phyloP scores from a whole-genome alignment of 129 eudicot species.

The carrot (Daucus carota) region DNA sequence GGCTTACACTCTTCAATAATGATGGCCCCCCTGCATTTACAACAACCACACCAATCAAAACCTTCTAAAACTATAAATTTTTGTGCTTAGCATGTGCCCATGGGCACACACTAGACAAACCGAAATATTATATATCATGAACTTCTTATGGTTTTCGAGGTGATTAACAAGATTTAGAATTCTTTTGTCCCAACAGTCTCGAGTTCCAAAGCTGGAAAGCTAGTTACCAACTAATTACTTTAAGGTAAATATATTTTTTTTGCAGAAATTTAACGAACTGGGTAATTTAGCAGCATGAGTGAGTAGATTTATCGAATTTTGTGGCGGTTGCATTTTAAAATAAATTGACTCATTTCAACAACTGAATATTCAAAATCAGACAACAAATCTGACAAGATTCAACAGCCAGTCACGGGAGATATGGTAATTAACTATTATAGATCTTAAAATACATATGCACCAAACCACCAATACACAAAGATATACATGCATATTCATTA shows the following conservation, averaged over 20 bases:
- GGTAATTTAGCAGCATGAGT: not conserved
- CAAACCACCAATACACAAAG: not conserved
- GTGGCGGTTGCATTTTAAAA: not conserved
- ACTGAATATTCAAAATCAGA: constrained; percentile 10
- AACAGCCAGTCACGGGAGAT: constrained; percentile 1
- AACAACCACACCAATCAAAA: no score
- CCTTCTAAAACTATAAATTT: no score
- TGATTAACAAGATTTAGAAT: no score
- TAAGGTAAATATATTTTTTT: not conserved
- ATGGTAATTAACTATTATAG: not conserved
- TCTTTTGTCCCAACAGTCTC: not conserved
- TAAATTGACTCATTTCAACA: not conserved
- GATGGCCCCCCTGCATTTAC: no score
- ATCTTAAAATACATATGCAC: not conserved
- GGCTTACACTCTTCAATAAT: no score
- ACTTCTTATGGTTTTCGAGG: not conserved
- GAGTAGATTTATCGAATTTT: not conserved
- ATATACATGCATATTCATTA: not conserved
- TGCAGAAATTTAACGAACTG: not conserved
- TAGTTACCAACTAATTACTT: not conserved
- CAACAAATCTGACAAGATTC: constrained; percentile 11
- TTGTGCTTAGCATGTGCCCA: no score
- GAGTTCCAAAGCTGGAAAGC: not conserved
- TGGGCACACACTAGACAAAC: no score
- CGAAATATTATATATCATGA: not conserved